Evolutionary conservation across 192 early-diverging fungal species (phyloP).

Genomic region (Polychytrium aggregatum): DNA sequence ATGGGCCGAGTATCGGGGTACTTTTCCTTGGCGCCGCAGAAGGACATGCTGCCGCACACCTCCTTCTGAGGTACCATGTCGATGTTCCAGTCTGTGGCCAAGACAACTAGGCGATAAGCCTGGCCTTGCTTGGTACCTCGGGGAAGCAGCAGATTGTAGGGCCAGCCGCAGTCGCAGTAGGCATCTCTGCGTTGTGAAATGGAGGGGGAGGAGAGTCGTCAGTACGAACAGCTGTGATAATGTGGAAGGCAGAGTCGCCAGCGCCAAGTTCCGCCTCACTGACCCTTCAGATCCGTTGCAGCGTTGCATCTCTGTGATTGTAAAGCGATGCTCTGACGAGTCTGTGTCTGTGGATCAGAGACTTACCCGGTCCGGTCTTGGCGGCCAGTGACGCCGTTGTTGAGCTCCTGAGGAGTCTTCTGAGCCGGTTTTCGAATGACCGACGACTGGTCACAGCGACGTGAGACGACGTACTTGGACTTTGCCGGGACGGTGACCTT

Average conservation of each 20-base stretch:
- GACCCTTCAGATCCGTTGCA: too few relatives aligned
- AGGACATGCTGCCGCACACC: constrained; percentile 5
- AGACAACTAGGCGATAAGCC: constrained; percentile 2
- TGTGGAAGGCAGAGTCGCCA: too few relatives aligned
- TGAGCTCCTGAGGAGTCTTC: constrained; percentile 4
- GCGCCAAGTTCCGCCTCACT: too few relatives aligned
- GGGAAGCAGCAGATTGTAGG: constrained; percentile 6
- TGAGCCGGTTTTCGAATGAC: constrained; percentile 13
- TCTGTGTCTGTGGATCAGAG: too few relatives aligned
- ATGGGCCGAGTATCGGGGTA: constrained; percentile 5
- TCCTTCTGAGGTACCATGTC: constrained; percentile 4
- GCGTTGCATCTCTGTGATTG: too few relatives aligned
- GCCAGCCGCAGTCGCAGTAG: constrained; percentile 14
- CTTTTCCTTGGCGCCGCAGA: constrained; percentile 13
- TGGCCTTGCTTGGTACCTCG: constrained; percentile 1
- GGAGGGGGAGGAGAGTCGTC: neutral
- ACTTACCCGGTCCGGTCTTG: neutral
- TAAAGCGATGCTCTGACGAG: too few relatives aligned
- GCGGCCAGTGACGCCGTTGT: neutral
- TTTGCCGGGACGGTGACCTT: constrained; percentile 2
- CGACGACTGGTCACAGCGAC: constrained; percentile 1
- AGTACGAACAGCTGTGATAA: too few relatives aligned
- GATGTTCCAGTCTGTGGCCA: constrained; percentile 4
- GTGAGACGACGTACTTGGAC: constrained; percentile 4
- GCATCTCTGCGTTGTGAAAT: neutral